A percentile compares a stretch with the other conserved stretches of the same genome.
Conservation (phyloP, 768 basidiomycete genomes). For the Agaricus subrufescens region DNA sequence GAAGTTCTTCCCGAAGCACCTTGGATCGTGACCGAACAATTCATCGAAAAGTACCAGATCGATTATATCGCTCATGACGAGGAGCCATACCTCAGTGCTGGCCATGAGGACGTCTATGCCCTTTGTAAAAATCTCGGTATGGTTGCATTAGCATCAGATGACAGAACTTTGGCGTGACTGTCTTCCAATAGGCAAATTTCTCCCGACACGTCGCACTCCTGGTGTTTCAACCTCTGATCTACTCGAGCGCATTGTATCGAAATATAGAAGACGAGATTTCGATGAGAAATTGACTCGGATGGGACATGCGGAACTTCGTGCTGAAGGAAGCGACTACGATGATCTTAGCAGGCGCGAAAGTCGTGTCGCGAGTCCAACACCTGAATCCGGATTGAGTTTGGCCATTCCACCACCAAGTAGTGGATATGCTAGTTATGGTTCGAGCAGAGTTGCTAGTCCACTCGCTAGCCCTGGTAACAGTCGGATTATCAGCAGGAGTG, state of each 20-base stretch:
- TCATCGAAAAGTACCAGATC: slow-evolving; percentile 80
- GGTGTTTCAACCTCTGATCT: slow-evolving; percentile 93
- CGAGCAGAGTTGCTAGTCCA: slow-evolving; percentile 2
- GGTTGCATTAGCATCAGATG: slow-evolving; percentile 14
- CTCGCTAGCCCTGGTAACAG: slow-evolving; percentile 4
- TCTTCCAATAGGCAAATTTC: slow-evolving; percentile 69
- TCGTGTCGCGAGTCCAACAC: slow-evolving; percentile 13
- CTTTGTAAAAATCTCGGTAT: slow-evolving; percentile 77
- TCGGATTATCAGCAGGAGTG: neutral
- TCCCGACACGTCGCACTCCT: slow-evolving; percentile 92
- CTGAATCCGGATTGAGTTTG: neutral
- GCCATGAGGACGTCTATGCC: slow-evolving; percentile 80
- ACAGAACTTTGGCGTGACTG: neutral
- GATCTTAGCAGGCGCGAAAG: slow-evolving; percentile 23
- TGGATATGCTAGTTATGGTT: neutral
- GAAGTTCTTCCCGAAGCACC: slow-evolving; percentile 89
- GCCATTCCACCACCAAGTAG: neutral
- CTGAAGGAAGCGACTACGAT: slow-evolving; percentile 56
- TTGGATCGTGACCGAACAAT: slow-evolving; percentile 82
- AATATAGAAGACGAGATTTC: slow-evolving; percentile 81
- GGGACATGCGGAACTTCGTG: slow-evolving; percentile 69
- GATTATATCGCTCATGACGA: slow-evolving; percentile 99
- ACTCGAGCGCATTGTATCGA: slow-evolving; percentile 85
- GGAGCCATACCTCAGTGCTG: slow-evolving; percentile 75
- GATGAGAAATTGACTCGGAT: slow-evolving; percentile 89